Percentiles rank a stretch among this genome's conserved stretches.
Evolutionary conservation across 805 yeast genomes (phyloP).

Genomic region (Yamadazyma phyllophila): DNA sequence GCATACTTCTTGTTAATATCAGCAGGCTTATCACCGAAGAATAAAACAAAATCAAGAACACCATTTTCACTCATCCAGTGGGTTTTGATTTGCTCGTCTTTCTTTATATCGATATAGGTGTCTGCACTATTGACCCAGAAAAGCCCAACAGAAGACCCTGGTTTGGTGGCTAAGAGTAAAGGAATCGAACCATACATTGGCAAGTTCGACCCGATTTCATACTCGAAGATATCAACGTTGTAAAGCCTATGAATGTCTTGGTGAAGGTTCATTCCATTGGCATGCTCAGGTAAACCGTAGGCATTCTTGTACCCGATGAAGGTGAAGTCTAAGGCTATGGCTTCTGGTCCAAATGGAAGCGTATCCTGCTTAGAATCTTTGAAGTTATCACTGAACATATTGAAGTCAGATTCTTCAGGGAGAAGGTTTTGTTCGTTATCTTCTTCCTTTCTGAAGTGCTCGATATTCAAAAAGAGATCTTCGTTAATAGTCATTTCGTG

Average conservation of each 20-base stretch:
- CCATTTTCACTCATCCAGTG: slow-evolving; percentile 98
- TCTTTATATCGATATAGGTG: slow-evolving; percentile 76
- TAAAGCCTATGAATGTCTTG: slow-evolving; percentile 75
- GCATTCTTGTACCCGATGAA: slow-evolving; percentile 61
- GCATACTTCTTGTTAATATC: slow-evolving; percentile 63
- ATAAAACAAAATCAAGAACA: slow-evolving; percentile 66
- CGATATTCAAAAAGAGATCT: slow-evolving; percentile 70
- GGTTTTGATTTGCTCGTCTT: slow-evolving; percentile 41
- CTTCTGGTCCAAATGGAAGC: slow-evolving; percentile 83
- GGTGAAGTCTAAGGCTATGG: slow-evolving; percentile 75
- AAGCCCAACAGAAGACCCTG: slow-evolving; percentile 62
- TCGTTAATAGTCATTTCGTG: slow-evolving; percentile 64
- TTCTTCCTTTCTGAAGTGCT: slow-evolving; percentile 60
- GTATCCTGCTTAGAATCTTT: slow-evolving; percentile 63
- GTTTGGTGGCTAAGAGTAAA: slow-evolving; percentile 67
- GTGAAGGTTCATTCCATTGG: slow-evolving; percentile 70
- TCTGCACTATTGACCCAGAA: slow-evolving; percentile 95
- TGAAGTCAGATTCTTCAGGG: slow-evolving; percentile 61
- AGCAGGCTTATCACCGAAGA: slow-evolving; percentile 58
- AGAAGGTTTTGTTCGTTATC: slow-evolving; percentile 35
- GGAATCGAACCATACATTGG: slow-evolving; percentile 98
- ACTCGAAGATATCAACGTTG: slow-evolving; percentile 95
- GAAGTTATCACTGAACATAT: slow-evolving; percentile 71
- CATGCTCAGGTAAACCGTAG: slow-evolving; percentile 97
- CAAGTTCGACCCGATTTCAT: slow-evolving; percentile 74